phyloP scores from a whole-genome alignment of 169 alveolate species.

The Plasmodium ovale region DNA sequence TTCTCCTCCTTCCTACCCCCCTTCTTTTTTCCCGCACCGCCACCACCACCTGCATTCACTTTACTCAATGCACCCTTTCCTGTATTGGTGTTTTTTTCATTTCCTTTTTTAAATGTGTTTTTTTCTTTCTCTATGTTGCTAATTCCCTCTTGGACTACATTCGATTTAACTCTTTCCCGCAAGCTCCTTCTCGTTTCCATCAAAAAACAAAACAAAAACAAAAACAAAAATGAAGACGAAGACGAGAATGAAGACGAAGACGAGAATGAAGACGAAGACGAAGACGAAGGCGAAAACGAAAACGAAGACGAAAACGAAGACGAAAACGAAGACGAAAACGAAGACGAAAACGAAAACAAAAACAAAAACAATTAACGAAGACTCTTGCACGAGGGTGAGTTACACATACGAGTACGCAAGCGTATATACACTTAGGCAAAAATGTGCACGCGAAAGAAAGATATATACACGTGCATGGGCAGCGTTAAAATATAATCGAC shows the following conservation, averaged over 20 bases:
- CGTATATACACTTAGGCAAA: not conserved
- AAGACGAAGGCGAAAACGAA: too few species aligned
- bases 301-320: too few species aligned
- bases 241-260: too few species aligned
- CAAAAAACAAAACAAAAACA: not conserved
- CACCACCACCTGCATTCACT: not conserved
- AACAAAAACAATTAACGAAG: not conserved
- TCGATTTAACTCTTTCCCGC: not conserved
- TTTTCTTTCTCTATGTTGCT: not conserved
- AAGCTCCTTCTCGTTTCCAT: conserved; percentile 62
- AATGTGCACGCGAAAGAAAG: not conserved
- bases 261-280: too few species aligned
- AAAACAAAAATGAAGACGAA: too few species aligned
- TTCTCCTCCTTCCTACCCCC: not conserved
- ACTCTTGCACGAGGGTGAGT: not conserved
- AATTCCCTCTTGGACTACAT: not conserved
- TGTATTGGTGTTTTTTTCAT: not conserved
- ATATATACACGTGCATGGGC: not conserved
- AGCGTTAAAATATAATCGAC: too few species aligned
- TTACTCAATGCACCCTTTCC: not conserved
- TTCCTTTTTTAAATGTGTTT: not conserved
- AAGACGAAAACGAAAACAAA: not conserved
- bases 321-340: too few species aligned
- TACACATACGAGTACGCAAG: not conserved
- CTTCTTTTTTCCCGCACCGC: not conserved